phyloP scores from a whole-genome alignment of 228 moss, liverwort and hornwort species.

The Sphagnum fallax region DNA sequence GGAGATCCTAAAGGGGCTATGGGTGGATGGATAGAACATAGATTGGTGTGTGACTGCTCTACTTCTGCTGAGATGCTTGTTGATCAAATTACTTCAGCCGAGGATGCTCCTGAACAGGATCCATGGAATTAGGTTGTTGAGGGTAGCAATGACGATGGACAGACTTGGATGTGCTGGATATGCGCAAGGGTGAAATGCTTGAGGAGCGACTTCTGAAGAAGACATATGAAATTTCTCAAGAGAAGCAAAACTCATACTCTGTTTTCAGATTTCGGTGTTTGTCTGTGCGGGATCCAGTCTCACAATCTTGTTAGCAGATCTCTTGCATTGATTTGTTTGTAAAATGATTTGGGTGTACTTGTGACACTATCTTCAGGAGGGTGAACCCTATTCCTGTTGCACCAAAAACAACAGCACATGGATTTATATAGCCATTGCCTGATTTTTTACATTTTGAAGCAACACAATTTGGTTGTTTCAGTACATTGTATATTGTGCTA shows the following conservation, averaged over 20 bases:
- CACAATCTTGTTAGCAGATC: slow-evolving; percentile 34
- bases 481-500: no score
- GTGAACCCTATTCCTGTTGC: no score
- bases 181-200: slow-evolving; percentile 32
- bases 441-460: no score
- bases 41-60: slow-evolving; percentile 11
- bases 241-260: slow-evolving; percentile 25
- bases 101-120: slow-evolving; percentile 48
- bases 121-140: slow-evolving; percentile 50
- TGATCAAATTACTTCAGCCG: slow-evolving; percentile 48
- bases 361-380: no score
- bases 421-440: no score
- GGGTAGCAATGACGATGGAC: slow-evolving; percentile 28
- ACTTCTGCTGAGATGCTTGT: slow-evolving; percentile 11
- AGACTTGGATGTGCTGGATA: slow-evolving; percentile 42
- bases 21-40: slow-evolving; percentile 59
- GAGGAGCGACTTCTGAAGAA: slow-evolving; percentile 24
- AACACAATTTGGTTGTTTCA: no score
- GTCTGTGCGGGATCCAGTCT: slow-evolving; percentile 7
- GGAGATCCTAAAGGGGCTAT: slow-evolving; percentile 36
- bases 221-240: slow-evolving; percentile 20
- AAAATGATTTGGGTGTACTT: no score
- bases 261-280: slow-evolving; percentile 32
- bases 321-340: slow-evolving; percentile 11
- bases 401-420: no score